phyloP scores from a whole-genome alignment of 1,139 yeast genomes.

The Debaryomyces psychrophilus region DNA sequence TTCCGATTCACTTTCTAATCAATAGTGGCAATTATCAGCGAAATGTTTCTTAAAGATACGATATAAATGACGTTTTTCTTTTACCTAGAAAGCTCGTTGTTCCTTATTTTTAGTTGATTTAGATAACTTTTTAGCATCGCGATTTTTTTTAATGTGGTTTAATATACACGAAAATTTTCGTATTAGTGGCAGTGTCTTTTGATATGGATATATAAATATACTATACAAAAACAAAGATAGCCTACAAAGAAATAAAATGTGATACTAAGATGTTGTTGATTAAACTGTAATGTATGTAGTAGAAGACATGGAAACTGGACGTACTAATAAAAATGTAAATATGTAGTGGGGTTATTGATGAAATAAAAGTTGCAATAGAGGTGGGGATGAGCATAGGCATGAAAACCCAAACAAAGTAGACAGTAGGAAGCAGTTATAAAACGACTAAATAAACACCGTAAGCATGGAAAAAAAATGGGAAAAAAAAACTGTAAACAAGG shows the following conservation, averaged over 20 bases:
- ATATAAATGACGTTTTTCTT: background rate
- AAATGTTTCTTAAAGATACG: background rate
- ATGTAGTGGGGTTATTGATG: too few relatives aligned
- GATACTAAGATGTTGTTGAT: too few relatives aligned
- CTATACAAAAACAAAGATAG: background rate
- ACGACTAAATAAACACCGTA: background rate
- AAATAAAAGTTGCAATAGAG: too few relatives aligned
- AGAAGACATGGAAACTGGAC: too few relatives aligned
- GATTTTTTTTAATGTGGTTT: background rate
- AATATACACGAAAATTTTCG: background rate
- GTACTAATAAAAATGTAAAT: too few relatives aligned
- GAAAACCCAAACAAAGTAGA: too few relatives aligned
- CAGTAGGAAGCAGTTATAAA: too few relatives aligned
- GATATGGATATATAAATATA: background rate
- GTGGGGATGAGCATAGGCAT: too few relatives aligned
- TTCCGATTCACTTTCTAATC: background rate
- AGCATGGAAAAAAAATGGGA: background rate
- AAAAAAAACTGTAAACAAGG: background rate
- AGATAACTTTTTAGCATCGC: background rate
- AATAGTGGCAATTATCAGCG: background rate
- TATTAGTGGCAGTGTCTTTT: conserved; percentile 4
- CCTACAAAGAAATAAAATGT: background rate
- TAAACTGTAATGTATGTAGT: too few relatives aligned
- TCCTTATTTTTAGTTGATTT: background rate
- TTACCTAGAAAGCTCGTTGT: background rate